A percentile compares a stretch with the other conserved stretches of the same genome.
Evolutionary conservation across 1,139 yeast species (phyloP).

Genomic region (Lodderomyces oxycetoniae): DNA sequence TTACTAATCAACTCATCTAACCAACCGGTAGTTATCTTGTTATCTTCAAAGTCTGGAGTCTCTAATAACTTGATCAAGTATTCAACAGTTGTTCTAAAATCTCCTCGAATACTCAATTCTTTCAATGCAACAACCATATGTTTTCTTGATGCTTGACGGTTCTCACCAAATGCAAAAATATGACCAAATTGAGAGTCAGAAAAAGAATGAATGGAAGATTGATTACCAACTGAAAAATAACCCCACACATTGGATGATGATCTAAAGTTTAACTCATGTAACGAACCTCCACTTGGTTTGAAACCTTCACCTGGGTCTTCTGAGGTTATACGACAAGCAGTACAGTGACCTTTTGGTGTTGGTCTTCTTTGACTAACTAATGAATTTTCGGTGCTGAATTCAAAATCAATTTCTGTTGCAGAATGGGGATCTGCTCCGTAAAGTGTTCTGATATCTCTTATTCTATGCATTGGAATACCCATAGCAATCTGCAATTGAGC

Average conservation of each 20-base stretch:
- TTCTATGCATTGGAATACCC: slow-evolving; percentile 97
- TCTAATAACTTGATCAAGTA: slow-evolving; percentile 90
- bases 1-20: slow-evolving; percentile 91
- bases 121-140: slow-evolving; percentile 98
- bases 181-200: slow-evolving; percentile 98
- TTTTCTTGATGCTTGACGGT: slow-evolving; percentile 94
- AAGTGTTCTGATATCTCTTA: slow-evolving; percentile 83
- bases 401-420: slow-evolving; percentile 85
- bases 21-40: slow-evolving; percentile 98
- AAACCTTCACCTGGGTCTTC: slow-evolving; percentile 99
- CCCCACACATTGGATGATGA: slow-evolving; percentile 99
- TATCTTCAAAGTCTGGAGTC: slow-evolving; percentile 94
- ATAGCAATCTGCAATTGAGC: slow-evolving; percentile 98
- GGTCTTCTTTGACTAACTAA: slow-evolving; percentile 84
- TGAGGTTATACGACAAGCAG: slow-evolving; percentile 97
- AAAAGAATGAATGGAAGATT: slow-evolving; percentile 95
- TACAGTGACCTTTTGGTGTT: slow-evolving; percentile 94
- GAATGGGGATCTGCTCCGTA: slow-evolving; percentile 97
- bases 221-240: slow-evolving; percentile 93
- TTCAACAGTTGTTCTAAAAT: slow-evolving; percentile 95
- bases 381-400: slow-evolving; percentile 70
- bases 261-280: slow-evolving; percentile 93
- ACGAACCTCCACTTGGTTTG: slow-evolving; percentile 95
- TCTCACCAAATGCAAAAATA: slow-evolving; percentile 97
- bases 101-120: slow-evolving; percentile 96